These are phyloP conservation scores for Claviceps digitariae DNA, from an alignment of 2,329 filamentous ascomycete species.

Conservation along the genomic window DNA sequence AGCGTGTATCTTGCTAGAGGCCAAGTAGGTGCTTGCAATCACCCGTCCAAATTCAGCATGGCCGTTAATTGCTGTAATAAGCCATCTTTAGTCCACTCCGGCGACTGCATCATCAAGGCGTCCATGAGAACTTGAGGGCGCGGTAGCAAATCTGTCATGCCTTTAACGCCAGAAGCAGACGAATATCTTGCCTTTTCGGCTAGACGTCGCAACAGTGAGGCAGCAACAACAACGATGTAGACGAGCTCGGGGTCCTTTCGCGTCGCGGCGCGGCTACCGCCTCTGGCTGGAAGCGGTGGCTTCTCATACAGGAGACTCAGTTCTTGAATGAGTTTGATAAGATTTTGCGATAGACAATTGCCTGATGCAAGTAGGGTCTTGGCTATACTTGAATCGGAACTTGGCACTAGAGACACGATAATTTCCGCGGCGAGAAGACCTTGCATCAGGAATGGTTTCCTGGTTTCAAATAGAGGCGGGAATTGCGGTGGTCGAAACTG, in stretches of 20 bases:
- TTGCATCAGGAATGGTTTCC: conserved; percentile 86
- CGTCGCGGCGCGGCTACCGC: conserved; percentile 16
- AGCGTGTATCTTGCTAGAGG: neutral
- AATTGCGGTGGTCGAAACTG: conserved; percentile 45
- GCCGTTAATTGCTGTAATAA: conserved; percentile 56
- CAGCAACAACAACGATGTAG: conserved; percentile 54
- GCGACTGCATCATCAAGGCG: conserved; percentile 50
- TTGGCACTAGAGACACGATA: conserved; percentile 58
- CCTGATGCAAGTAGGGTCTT: conserved; percentile 70
- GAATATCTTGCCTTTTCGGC: conserved; percentile 53
- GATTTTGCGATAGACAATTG: conserved; percentile 70
- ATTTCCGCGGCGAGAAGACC: conserved; percentile 85
- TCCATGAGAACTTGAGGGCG: conserved; percentile 54
- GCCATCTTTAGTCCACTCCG: conserved; percentile 48
- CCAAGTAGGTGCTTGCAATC: conserved; percentile 5
- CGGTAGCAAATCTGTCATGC: conserved; percentile 51
- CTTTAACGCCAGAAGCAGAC: conserved; percentile 31
- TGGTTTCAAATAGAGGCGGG: conserved; percentile 59
- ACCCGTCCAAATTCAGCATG: conserved; percentile 38
- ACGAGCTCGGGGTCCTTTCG: conserved; percentile 38
- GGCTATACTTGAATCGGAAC: conserved; percentile 58
- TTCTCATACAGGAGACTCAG: conserved; percentile 50
- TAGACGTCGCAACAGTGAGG: conserved; percentile 54
- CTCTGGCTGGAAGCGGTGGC: conserved; percentile 10
- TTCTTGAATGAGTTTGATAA: conserved; percentile 62